Evolutionary conservation across 257 asterid species (phyloP), one percentile per base, ranked within the genome.

Genomic region (Sherardia arvensis): DNA sequence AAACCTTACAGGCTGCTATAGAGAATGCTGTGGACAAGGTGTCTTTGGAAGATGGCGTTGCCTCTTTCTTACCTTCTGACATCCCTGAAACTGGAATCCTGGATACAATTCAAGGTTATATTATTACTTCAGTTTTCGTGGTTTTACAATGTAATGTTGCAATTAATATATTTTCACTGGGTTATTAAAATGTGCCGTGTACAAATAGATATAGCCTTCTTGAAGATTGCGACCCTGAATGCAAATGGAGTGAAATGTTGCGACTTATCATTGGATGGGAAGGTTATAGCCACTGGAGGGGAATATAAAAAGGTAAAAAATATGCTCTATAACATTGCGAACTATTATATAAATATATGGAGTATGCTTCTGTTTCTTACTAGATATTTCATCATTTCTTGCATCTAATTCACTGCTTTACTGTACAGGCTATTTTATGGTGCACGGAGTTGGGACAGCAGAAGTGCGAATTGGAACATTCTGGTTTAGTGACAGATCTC

Each of bases 241-340:
- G 63, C 72, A 4, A 66, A 47, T 61, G n/a, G 53, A 32, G 69
- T 64, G 51, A 64, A 68, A 62, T 68, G 62, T 43, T 76, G 74
- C 11, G 70, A 65, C 62, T 40, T 76, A 63, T 76, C 77, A 61
- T 60, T 38, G 12, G 71, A 76, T 65, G 80, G 77, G 61, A 72
- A 76, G 66, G 69, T 68, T 47, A 65, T 76, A 33, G 80, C 80
- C 40, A 68, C 62, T 65, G 61, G 67, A 28, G 75, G 74, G 30
- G 67, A 45, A 25, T 65, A 65, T 48, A 66, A 65, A 27, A 51
- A 72, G 77, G 80, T 76, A 55, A 48, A 62, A 20, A 4, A 63
- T n/a, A n/a, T 57, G 22, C n/a, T 36, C n/a, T 56, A n/a, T n/a
- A n/a, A n/a, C n/a, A n/a, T n/a, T n/a, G n/a, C 69, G 45, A 43